Evolutionary conservation across 192 early-diverging fungal species (phyloP).

Genomic region (Umbelopsis vinacea): DNA sequence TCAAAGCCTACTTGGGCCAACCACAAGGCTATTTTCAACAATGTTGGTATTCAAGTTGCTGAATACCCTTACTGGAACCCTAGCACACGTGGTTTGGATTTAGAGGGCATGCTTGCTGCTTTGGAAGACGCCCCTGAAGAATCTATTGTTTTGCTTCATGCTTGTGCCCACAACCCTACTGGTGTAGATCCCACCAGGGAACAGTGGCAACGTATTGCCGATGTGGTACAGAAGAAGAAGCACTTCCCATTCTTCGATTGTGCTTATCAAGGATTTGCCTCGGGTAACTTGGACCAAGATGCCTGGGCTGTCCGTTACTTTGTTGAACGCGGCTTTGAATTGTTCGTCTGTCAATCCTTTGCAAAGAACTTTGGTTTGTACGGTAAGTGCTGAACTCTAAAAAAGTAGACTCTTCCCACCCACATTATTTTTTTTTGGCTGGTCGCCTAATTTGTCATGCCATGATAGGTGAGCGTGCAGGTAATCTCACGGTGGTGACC

Average conservation of each 20-base stretch:
- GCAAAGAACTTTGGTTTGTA: conserved; percentile 99
- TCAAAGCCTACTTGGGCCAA: conserved; percentile 98
- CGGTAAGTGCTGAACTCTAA: conserved; percentile 44
- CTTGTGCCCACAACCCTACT: conserved; percentile 99
- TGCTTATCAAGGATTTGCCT: conserved; percentile 99
- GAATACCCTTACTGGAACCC: conserved; percentile 95
- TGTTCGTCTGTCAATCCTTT: conserved; percentile 91
- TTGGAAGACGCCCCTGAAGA: conserved; percentile 73
- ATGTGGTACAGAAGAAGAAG: conserved; percentile 63
- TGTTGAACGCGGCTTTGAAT: conserved; percentile 88
- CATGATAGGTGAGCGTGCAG: conserved; percentile 78
- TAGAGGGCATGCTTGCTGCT: conserved; percentile 73
- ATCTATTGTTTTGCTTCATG: conserved; percentile 91
- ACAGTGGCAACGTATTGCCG: conserved; percentile 93
- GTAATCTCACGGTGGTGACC: conserved; percentile 82
- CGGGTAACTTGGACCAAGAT: conserved; percentile 89
- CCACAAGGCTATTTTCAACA: conserved; percentile 87
- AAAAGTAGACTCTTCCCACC: neutral
- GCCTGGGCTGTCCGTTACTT: conserved; percentile 94
- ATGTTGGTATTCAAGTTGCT: conserved; percentile 80
- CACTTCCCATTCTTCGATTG: conserved; percentile 98
- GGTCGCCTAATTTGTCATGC: neutral
- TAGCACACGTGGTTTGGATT: conserved; percentile 73
- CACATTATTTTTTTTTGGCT: no score
- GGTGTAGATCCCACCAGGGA: conserved; percentile 95